A percentile compares a stretch with the other conserved stretches of the same genome.
Conservation (phyloP, 192 early-diverging fungal species). For the Podila minutissima region DNA sequence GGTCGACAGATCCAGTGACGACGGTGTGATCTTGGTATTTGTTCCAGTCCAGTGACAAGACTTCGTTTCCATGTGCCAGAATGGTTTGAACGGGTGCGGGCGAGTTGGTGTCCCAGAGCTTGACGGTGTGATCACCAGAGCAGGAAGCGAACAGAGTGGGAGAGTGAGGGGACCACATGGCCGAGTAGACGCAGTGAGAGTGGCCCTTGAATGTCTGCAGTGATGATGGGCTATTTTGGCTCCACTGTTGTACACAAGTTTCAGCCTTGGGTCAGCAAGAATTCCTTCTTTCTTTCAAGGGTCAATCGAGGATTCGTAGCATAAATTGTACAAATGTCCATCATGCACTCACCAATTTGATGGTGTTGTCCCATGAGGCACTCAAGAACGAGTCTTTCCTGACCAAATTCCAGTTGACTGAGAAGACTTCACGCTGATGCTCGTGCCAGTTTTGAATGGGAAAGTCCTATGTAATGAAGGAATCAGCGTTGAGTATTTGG, state of each 20-base stretch:
- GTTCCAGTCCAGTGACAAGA: constrained; percentile 96
- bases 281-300: neutral
- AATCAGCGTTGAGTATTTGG: neutral
- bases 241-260: constrained; percentile 71
- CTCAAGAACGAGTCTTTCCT: constrained; percentile 90
- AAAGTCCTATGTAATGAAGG: constrained; percentile 66
- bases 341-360: constrained; percentile 81
- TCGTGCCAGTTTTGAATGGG: constrained; percentile 94
- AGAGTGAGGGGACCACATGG: constrained; percentile 85
- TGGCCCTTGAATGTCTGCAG: constrained; percentile 91
- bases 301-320: too few relatives aligned
- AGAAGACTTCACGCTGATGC: constrained; percentile 93
- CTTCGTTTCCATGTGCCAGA: constrained; percentile 86
- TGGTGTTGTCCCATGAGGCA: constrained; percentile 94
- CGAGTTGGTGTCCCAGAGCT: constrained; percentile 89
- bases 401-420: constrained; percentile 94
- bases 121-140: constrained; percentile 90
- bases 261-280: neutral
- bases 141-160: constrained; percentile 86
- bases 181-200: constrained; percentile 91
- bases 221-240: constrained; percentile 78
- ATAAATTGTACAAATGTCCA: neutral
- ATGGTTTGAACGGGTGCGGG: constrained; percentile 72
- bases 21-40: constrained; percentile 89
- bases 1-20: constrained; percentile 92